Evolutionary conservation across 2,329 filamentous ascomycete genomes (phyloP), one percentile per base, ranked within the genome.

Genomic region (Colletotrichum sp.): DNA sequence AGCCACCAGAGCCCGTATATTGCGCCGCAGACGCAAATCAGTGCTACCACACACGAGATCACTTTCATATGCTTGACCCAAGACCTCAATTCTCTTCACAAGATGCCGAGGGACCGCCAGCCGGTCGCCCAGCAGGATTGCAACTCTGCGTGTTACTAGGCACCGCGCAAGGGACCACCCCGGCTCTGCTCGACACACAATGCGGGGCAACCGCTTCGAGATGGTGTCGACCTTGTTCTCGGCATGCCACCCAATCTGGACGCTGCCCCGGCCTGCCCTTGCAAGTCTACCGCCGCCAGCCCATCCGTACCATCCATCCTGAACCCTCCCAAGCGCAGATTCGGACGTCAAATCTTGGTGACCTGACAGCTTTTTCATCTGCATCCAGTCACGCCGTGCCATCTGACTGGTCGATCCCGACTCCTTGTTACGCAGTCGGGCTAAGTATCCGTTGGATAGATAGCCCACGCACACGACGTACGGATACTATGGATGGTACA

Each of bases 181-280:
- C 39, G 73, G 70, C 44, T 69, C 70, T 65, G 64, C 21, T 77
- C 52, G 55, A 75, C 71, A 72, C 69, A 75, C 70, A 63, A 73
- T 76, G 77, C 77, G 77, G 77, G 77, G 71, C 65, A 64, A 18
- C 71, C 55, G 69, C 71, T 72, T 77, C 55, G 49, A 77, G 75
- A 76, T 76, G 77, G 77, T 78, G 77, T 78, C 72, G 55, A 78
- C 65, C 62, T 69, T 71, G 36, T 75, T 72, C 69, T 76, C 77
- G 77, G 77, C 66, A 69, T 70, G 64, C 65, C 44, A 67, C 77
- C 72, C 32, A 72, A 77, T 77, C 39, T 66, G 77, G 77, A 72
- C 59, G 69, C 68, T 69, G 57, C 75, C 44, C 77, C 71, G 76
- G 67, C n/a, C 55, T 66, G 60, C 64, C 72, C 75, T 70, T 74